Conservation (phyloP, 768 basidiomycete species). For the Trametes gibbosa region DNA sequence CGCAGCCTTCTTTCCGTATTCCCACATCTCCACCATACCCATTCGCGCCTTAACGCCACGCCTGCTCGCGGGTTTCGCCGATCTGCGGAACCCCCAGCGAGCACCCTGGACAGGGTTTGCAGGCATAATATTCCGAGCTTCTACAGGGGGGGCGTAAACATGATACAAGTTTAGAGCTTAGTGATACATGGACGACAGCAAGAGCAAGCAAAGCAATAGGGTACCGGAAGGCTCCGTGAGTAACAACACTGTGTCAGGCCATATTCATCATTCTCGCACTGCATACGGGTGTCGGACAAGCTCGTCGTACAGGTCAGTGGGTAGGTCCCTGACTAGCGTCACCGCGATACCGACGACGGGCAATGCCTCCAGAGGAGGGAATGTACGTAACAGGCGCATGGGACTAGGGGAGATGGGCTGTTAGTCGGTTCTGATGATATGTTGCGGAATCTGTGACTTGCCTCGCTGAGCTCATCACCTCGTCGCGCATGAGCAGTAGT, state of each 20-base stretch:
- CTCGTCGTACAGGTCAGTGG: slow-evolving; percentile 82
- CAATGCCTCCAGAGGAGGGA: slow-evolving; percentile 86
- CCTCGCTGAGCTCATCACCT: slow-evolving; percentile 87
- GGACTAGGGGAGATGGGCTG: slow-evolving; percentile 50
- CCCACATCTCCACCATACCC: slow-evolving; percentile 9
- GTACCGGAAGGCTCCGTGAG: not conserved
- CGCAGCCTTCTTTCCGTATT: not conserved
- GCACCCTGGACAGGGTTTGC: no score
- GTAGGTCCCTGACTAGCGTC: slow-evolving; percentile 89
- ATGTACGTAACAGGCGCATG: slow-evolving; percentile 90
- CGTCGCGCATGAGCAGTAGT: slow-evolving; percentile 82
- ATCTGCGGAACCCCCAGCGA: not conserved
- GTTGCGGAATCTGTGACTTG: slow-evolving; percentile 32
- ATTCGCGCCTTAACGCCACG: not conserved
- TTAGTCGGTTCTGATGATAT: not conserved
- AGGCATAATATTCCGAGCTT: no score
- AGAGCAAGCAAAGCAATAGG: not conserved
- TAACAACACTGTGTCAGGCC: not conserved
- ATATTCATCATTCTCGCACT: slow-evolving; percentile 23
- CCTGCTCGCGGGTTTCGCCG: not conserved
- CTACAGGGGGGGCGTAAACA: no score
- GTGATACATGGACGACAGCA: no score
- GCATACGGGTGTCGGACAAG: slow-evolving; percentile 87
- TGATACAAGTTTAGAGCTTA: no score
- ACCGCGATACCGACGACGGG: slow-evolving; percentile 92